Evolutionary conservation across 345 rosid genomes (phyloP), one percentile per base, ranked within the genome.

Genomic region (Adansonia digitata): DNA sequence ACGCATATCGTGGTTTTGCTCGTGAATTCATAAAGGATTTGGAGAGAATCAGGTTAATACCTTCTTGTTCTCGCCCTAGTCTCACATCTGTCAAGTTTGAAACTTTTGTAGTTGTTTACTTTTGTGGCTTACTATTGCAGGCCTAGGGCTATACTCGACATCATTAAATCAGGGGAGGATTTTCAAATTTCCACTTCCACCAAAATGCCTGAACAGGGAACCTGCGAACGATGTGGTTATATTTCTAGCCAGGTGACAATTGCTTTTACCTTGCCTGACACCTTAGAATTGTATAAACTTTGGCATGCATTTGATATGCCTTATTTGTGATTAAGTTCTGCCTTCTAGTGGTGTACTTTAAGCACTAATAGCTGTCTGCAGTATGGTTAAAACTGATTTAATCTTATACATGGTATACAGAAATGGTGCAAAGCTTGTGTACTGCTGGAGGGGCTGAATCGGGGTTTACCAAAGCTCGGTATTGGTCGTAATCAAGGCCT

Each of bases 401-500:
- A 22, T 27, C 49, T 45, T 27, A 27, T 40, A 18, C 27, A 31
- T 74, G 56, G 12, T 57, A 4, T 43, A 27, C 75, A 94, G 97
- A 94, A 89, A 91, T 89, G 95, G 97, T 91, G 98, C 68, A 93
- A 95, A 84, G 97, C 99, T 57, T 93, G 99, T 75, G 93, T 91
- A 71, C 82, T 93, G 83, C 90, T 95, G 66, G 94, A 92, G 74
- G 98, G 96, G 82, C 81, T 95, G 75, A 95, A 94, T 75, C 86
- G 87, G 18, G 98, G 98, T 42, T 80, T 94, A 82, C 98, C 97
- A 27, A 91, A 88, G 84, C 77, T 92, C 78, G 97, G 98, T 18
- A 92, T 94, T 35, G 95, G 94, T 57, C 84, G 97, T 75, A 78
- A 75, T 60, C 82, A 86, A 72, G 91, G 84, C 73, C 65, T 69